Evolutionary conservation across 148 eudicot species (phyloP), one percentile per base, ranked within the genome.

Genomic region (Euryodendron excelsum): DNA sequence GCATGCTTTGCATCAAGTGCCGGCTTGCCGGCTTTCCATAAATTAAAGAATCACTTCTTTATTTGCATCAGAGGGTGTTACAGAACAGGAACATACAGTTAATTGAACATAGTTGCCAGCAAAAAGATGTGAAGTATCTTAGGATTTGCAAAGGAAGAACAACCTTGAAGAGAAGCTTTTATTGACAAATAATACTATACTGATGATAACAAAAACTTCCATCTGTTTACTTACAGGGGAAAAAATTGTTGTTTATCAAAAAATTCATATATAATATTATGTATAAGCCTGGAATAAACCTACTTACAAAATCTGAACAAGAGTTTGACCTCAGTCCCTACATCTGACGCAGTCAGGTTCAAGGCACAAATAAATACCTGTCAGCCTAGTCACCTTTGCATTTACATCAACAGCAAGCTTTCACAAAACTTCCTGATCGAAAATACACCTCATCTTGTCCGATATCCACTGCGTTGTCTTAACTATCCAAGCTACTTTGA

Each of bases 401-500:
- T 60, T 14, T 41, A 44, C 53, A 75, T 44, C 66, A 74, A 25
- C 36, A 39, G 37, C 77, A 74, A 59, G 56, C 31, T 75, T 60
- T 21, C 15, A 60, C 53, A 55, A 53, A 74, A 37, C 65, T 31
- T 67, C 31, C 56, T 8, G 58, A 34, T 31, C n/a, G 21, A 73
- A 52, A 39, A 20, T 44, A 28, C 7, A 11, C 37, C n/a, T 71
- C 45, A 41, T 41, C 45, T 41, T 64, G 41, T 33, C 67, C 5
- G 39, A 71, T 34, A 55, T 41, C 18, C 5, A 1, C 23, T 12
- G 66, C 76, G 39, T 52, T 66, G 34, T 61, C 63, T 47, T 71
- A 84, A 47, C 74, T 70, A 63, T 77, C 79, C 25, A 56, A 80
- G 68, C 81, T 70, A 75, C 63, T 66, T 69, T 85, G 88, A 72